Percentiles rank a stretch among this genome's conserved stretches.
Conservation (phyloP, 345 rosid genomes). For the Eucalyptus erythrocorys region DNA sequence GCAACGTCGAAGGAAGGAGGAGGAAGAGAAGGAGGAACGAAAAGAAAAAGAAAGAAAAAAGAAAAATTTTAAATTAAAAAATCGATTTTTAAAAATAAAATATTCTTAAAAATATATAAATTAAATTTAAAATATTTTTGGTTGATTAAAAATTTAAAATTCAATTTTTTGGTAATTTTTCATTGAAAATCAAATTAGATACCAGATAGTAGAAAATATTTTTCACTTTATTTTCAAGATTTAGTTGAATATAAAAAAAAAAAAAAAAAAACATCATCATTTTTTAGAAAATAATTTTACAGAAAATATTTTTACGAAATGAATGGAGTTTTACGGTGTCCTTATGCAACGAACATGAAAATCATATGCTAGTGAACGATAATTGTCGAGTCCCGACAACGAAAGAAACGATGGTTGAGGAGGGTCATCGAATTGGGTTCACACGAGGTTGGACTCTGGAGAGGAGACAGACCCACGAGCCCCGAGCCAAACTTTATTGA, state of each 20-base stretch:
- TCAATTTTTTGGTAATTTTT: too few relatives aligned
- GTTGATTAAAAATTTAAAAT: too few relatives aligned
- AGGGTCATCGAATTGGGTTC: neutral
- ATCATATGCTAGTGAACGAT: neutral
- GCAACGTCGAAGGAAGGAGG: too few relatives aligned
- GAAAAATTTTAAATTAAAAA: accelerated
- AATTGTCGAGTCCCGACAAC: neutral
- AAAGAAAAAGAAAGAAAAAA: too few relatives aligned
- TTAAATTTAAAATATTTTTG: too few relatives aligned
- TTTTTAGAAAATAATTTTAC: too few relatives aligned
- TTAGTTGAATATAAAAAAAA: accelerated
- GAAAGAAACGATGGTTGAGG: neutral
- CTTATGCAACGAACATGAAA: neutral
- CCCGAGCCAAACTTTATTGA: neutral
- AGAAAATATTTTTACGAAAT: accelerated
- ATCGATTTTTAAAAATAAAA: too few relatives aligned
- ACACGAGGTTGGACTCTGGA: neutral
- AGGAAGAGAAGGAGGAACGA: too few relatives aligned
- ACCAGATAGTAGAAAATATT: accelerated
- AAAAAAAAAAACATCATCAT: too few relatives aligned
- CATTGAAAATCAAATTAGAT: too few relatives aligned
- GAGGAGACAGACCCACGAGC: neutral
- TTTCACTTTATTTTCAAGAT: too few relatives aligned
- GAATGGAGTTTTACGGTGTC: accelerated
- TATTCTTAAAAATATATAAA: too few relatives aligned